Base-by-base conservation (phyloP, 192 early-diverging fungal genomes). In the Dimargaris verticillata region DNA sequence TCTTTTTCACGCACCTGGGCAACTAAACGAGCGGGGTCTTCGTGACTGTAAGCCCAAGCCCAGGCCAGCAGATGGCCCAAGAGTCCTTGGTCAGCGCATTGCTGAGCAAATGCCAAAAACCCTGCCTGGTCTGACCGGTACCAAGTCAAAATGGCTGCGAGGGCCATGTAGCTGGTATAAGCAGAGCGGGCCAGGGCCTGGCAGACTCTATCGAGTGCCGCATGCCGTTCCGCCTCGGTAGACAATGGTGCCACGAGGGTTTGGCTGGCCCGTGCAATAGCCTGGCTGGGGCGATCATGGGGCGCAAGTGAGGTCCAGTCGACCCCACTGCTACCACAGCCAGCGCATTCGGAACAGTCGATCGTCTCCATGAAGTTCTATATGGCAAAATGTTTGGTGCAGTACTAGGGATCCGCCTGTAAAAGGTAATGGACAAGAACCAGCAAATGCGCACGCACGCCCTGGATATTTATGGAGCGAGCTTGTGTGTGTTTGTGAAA, bases 311-410 rank as follows among this genome's bases (percentile, higher is more conserved):
- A 38, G 33, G 33, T 7, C 33, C 33, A 38, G 7, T 38, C 33
- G 33, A 38, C 33, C 33, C 46, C 46, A 20, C 17, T 20, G 46
- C 46, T 47, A 28, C 53, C 53, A 33, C 53, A 55, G 53, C 53
- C 53, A 28, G 26, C 28, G 28, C 53, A 55, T 55, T 55, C 12
- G 12, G 53, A 55, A 28, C 53, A 55, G 28, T 55, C 53, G n/a
- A 18, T 25, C 20, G 49, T 51, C 26, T 20, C 20, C 49, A 51
- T 51, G 9, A 18, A 18, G 9, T 38, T 7, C 7, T 7, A 7
- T 7, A 5, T 38, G 3, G 33, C 7, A 38, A 7, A 38, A 51
- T n/a, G 9, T 11, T 9, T n/a, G 18, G n/a, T 10, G 49, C 3
- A 3, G 6, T 51, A 51, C 0, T 11, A 26, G 11, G 0, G 18